Percentiles rank a stretch among this genome's conserved stretches.
Conservation (phyloP, 495 filamentous ascomycete genomes). For the Daldinia bambusicola region DNA sequence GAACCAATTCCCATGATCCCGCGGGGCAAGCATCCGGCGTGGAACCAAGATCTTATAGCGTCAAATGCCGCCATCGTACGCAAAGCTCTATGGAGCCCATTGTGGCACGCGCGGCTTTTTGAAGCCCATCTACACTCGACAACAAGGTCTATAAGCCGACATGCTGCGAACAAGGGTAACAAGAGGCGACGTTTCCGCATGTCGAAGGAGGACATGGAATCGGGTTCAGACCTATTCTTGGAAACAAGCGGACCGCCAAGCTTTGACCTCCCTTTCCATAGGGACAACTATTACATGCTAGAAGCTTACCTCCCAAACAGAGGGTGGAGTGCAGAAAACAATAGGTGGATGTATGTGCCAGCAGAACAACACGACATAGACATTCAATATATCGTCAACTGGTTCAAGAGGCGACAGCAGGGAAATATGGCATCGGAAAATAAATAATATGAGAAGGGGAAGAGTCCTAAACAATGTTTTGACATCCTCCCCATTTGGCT, state of each 20-base stretch:
- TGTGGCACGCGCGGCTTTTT: slow-evolving; percentile 62
- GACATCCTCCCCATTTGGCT: neutral
- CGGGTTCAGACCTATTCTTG: slow-evolving; percentile 60
- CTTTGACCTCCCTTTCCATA: slow-evolving; percentile 60
- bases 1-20: slow-evolving; percentile 62
- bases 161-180: slow-evolving; percentile 58
- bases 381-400: slow-evolving; percentile 42
- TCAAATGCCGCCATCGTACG: slow-evolving; percentile 53
- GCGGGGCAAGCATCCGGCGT: slow-evolving; percentile 54
- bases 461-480: neutral
- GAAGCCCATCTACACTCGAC: slow-evolving; percentile 63
- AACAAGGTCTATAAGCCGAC: slow-evolving; percentile 59
- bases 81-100: slow-evolving; percentile 53
- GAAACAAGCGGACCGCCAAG: slow-evolving; percentile 57
- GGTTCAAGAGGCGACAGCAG: slow-evolving; percentile 31
- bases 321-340: slow-evolving; percentile 52
- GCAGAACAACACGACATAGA: slow-evolving; percentile 58
- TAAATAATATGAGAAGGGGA: neutral
- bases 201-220: slow-evolving; percentile 55
- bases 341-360: slow-evolving; percentile 58
- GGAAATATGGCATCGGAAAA: slow-evolving; percentile 1
- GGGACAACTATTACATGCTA: slow-evolving; percentile 66
- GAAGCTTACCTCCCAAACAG: slow-evolving; percentile 61
- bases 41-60: slow-evolving; percentile 58
- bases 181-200: slow-evolving; percentile 59